Conservation (phyloP, 1,284 basidiomycete genomes). For the Cutaneotrichosporon mucoides region DNA sequence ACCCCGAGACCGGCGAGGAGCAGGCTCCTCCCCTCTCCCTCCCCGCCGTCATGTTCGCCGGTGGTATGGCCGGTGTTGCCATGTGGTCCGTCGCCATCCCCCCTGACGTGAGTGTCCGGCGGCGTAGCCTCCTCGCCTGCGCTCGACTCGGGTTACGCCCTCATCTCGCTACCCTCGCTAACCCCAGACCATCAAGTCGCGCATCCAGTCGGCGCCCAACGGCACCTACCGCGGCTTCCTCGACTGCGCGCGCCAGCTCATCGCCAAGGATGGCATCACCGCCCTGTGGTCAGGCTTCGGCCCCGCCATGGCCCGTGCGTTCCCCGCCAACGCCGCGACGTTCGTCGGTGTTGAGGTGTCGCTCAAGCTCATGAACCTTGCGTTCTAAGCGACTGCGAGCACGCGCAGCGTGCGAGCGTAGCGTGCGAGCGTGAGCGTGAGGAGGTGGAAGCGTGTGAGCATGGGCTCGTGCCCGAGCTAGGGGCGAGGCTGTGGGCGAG, state of each 20-base stretch:
- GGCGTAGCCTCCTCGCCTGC: too few relatives aligned
- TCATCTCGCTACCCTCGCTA: neutral
- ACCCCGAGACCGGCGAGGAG: constrained; percentile 53
- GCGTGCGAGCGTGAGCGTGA: too few relatives aligned
- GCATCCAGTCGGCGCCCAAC: constrained; percentile 91
- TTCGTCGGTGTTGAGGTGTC: constrained; percentile 50
- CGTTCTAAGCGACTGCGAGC: neutral
- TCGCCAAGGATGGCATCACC: constrained; percentile 80
- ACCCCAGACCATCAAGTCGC: constrained; percentile 83
- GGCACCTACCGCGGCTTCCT: constrained; percentile 93
- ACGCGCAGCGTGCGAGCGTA: too few relatives aligned
- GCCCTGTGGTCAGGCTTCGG: constrained; percentile 97
- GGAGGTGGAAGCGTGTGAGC: too few relatives aligned
- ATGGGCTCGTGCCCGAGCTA: too few relatives aligned
- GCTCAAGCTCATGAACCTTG: constrained; percentile 45
- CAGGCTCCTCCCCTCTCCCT: constrained; percentile 80
- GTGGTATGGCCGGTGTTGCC: constrained; percentile 90
- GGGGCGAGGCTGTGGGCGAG: too few relatives aligned
- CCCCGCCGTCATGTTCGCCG: constrained; percentile 82
- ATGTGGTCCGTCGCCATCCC: constrained; percentile 98
- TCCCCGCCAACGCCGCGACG: constrained; percentile 56
- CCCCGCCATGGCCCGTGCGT: constrained; percentile 85
- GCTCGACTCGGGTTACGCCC: too few relatives aligned
- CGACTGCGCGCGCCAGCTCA: constrained; percentile 88
- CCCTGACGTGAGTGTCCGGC: constrained; percentile 66